phyloP scores from a whole-genome alignment of 202 grass and related monocot genomes.

The Zoysia matrella region DNA sequence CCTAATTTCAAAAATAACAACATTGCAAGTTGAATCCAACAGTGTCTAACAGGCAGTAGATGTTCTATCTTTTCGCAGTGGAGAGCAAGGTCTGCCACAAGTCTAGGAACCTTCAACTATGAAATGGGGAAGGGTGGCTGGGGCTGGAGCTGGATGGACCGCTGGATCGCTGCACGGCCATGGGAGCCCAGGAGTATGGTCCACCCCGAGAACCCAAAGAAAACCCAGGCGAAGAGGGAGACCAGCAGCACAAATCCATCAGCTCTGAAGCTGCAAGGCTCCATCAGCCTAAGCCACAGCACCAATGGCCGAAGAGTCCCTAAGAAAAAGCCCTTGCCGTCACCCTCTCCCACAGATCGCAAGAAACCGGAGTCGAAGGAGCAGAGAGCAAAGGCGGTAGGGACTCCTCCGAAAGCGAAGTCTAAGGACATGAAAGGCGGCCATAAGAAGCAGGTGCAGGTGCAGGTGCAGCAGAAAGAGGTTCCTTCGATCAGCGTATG shows the following conservation, averaged over 20 bases:
- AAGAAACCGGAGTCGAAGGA: slow-evolving; percentile 51
- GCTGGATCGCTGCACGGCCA: slow-evolving; percentile 87
- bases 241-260: slow-evolving; percentile 49
- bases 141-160: slow-evolving; percentile 97
- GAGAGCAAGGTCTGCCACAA: slow-evolving; percentile 32
- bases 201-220: slow-evolving; percentile 51
- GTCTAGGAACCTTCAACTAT: slow-evolving; percentile 35
- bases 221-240: slow-evolving; percentile 53
- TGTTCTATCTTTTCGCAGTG: slow-evolving; percentile 55
- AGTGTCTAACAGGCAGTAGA: neutral
- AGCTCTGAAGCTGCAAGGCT: slow-evolving; percentile 45
- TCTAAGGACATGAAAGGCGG: slow-evolving; percentile 53
- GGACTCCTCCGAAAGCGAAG: slow-evolving; percentile 43
- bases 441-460: slow-evolving; percentile 41
- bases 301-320: slow-evolving; percentile 51
- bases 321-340: slow-evolving; percentile 53
- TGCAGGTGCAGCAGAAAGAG: slow-evolving; percentile 12
- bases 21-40: too few relatives aligned
- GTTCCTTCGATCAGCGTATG: slow-evolving; percentile 39
- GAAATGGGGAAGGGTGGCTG: slow-evolving; percentile 75
- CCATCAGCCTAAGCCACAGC: slow-evolving; percentile 15
- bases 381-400: slow-evolving; percentile 9
- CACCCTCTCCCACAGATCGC: slow-evolving; percentile 42
- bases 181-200: slow-evolving; percentile 77
- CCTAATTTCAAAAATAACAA: neutral